phyloP scores from a whole-genome alignment of 495 filamentous ascomycete species.

The Aspergillus saccharolyticus region DNA sequence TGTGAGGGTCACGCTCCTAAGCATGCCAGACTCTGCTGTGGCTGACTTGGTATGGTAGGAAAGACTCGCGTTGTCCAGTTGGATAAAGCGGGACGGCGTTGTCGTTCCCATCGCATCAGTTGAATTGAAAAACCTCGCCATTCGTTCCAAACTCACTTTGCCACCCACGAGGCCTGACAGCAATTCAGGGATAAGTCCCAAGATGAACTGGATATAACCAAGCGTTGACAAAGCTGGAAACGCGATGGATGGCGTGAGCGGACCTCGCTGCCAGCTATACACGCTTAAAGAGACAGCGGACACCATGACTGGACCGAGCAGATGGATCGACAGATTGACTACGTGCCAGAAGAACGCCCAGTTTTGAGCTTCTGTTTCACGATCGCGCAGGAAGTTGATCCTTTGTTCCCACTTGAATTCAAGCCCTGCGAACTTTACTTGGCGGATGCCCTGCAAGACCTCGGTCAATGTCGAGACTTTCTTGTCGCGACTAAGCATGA shows the following conservation, averaged over 20 bases:
- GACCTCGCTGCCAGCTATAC: constrained; percentile 52
- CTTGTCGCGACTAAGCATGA: constrained; percentile 64
- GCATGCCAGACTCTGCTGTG: neutral
- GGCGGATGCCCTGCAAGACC: constrained; percentile 65
- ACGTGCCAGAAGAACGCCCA: constrained; percentile 51
- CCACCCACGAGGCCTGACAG: constrained; percentile 56
- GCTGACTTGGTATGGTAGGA: constrained; percentile 49
- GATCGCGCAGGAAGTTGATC: constrained; percentile 52
- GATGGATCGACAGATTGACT: constrained; percentile 49
- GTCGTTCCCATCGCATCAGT: constrained; percentile 50
- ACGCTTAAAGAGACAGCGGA: constrained; percentile 58
- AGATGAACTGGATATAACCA: constrained; percentile 53
- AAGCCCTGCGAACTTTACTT: constrained; percentile 74
- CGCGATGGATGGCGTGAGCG: constrained; percentile 58
- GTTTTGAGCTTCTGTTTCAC: constrained; percentile 57
- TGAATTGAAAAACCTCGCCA: constrained; percentile 56
- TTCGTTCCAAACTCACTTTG: constrained; percentile 56
- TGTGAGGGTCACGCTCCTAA: constrained; percentile 51
- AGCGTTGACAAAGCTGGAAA: constrained; percentile 68
- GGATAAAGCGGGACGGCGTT: constrained; percentile 41
- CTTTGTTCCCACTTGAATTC: constrained; percentile 66
- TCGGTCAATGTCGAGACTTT: constrained; percentile 68
- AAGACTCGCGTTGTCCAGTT: constrained; percentile 55
- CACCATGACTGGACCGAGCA: constrained; percentile 60
- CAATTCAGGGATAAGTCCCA: constrained; percentile 60